A percentile compares a stretch with the other conserved stretches of the same genome.
Evolutionary conservation across 768 basidiomycete species (phyloP).

Genomic region (Boletus vermiculosoides): DNA sequence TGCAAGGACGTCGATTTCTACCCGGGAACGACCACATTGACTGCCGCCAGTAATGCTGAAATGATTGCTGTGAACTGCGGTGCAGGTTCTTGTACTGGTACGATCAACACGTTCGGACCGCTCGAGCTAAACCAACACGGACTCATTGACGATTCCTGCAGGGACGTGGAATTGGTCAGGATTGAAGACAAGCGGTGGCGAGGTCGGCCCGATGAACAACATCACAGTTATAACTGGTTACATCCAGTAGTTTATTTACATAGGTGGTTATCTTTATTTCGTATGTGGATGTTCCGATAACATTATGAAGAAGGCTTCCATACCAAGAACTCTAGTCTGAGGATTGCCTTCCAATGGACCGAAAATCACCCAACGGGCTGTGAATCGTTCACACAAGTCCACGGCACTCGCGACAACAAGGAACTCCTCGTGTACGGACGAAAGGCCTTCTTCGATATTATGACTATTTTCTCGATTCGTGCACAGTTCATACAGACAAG

Average conservation of each 20-base stretch:
- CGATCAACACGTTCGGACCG: not conserved
- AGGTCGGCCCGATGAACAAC: conserved; percentile 37
- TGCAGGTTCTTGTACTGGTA: conserved; percentile 47
- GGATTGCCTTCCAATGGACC: not conserved
- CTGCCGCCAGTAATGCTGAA: conserved; percentile 43
- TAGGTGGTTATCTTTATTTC: not conserved
- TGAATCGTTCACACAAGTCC: not conserved
- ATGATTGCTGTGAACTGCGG: conserved; percentile 61
- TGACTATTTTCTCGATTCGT: not conserved
- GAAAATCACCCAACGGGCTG: too few relatives aligned
- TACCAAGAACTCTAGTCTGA: not conserved
- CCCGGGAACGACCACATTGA: conserved; percentile 41
- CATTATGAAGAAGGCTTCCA: not conserved
- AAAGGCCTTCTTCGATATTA: not conserved
- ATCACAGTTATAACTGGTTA: conserved; percentile 40
- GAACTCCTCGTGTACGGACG: not conserved
- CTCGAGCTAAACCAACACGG: not conserved
- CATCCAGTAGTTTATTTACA: conserved; percentile 14
- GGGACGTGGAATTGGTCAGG: conserved; percentile 49
- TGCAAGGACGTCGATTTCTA: conserved; percentile 50
- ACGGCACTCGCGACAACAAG: not conserved
- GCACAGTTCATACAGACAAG: not conserved
- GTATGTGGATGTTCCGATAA: not conserved
- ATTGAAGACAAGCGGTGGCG: conserved; percentile 45
- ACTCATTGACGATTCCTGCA: not conserved